Evolutionary conservation across 1,284 basidiomycete genomes (phyloP).

Genomic region (Phylloporus gajari): DNA sequence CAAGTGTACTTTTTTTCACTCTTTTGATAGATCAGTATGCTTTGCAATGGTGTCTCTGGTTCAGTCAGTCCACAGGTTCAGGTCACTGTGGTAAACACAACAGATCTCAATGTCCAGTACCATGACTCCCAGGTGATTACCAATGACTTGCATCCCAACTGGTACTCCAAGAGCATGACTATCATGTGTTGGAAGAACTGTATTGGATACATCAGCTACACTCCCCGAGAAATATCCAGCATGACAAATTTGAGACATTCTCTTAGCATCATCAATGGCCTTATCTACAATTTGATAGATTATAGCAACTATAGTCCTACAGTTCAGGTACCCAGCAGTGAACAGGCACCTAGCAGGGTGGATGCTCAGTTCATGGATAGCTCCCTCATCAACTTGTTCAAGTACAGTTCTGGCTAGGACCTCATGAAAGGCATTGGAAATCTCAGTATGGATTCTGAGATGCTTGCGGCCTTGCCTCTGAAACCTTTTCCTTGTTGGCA

Average conservation of each 20-base stretch:
- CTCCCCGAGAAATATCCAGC: conserved; percentile 79
- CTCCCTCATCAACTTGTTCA: conserved; percentile 84
- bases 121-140: conserved; percentile 94
- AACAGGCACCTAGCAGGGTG: conserved; percentile 64
- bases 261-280: conserved; percentile 83
- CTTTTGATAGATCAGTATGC: conserved; percentile 78
- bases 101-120: conserved; percentile 85
- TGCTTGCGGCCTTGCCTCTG: conserved; percentile 84
- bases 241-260: conserved; percentile 74
- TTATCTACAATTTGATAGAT: conserved; percentile 89
- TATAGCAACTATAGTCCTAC: conserved; percentile 77
- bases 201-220: conserved; percentile 90
- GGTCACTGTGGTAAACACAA: conserved; percentile 82
- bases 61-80: conserved; percentile 87
- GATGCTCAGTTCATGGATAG: conserved; percentile 85
- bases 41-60: conserved; percentile 90
- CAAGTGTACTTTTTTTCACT: conserved; percentile 10
- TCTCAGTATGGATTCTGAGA: conserved; percentile 72
- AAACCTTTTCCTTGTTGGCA: conserved; percentile 92
- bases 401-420: conserved; percentile 83
- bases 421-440: conserved; percentile 82
- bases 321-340: conserved; percentile 69
- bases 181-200: conserved; percentile 89
- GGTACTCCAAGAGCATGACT: conserved; percentile 96
- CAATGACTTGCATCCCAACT: conserved; percentile 93